phyloP scores from a whole-genome alignment of 371 early-diverging fungal species.

The Fennellomyces sp. region DNA sequence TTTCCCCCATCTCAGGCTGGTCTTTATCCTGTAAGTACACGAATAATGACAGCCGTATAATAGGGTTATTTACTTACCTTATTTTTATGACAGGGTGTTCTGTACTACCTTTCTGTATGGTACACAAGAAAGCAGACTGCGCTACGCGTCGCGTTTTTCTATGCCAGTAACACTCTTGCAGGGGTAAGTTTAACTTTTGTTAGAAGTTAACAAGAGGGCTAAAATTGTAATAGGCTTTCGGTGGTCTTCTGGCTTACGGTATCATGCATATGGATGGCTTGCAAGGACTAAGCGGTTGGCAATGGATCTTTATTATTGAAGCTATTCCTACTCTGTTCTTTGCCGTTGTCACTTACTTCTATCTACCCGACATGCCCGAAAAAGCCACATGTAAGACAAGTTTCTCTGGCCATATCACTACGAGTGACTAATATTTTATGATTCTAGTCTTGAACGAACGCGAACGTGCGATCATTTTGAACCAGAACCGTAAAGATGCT shows the following conservation, averaged over 20 bases:
- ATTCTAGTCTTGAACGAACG: conserved; percentile 47
- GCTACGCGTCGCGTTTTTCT: conserved; percentile 70
- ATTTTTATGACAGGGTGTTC: conserved; percentile 15
- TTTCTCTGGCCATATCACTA: not conserved
- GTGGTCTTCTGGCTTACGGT: conserved; percentile 35
- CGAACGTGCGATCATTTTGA: conserved; percentile 58
- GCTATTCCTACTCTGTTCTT: conserved; percentile 69
- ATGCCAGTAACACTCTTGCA: conserved; percentile 64
- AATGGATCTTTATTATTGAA: conserved; percentile 77
- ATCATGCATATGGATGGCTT: conserved; percentile 63
- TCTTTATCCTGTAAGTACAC: conserved; percentile 5
- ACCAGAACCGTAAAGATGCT: conserved; percentile 63
- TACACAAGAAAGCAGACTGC: conserved; percentile 68
- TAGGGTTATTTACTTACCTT: not conserved
- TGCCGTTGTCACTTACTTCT: conserved; percentile 57
- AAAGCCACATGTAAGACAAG: conserved; percentile 37
- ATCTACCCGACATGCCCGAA: conserved; percentile 74
- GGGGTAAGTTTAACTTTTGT: conserved; percentile 48
- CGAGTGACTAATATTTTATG: not conserved
- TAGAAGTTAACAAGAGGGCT: no score
- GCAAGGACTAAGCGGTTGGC: conserved; percentile 50
- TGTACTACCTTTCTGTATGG: conserved; percentile 55
- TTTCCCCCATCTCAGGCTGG: not conserved
- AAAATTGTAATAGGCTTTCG: no score
- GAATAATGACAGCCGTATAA: not conserved